A percentile compares a stretch with the other conserved stretches of the same genome.
Evolutionary conservation across 306 rosid genomes (phyloP).

Genomic region (Rosa multiflora): DNA sequence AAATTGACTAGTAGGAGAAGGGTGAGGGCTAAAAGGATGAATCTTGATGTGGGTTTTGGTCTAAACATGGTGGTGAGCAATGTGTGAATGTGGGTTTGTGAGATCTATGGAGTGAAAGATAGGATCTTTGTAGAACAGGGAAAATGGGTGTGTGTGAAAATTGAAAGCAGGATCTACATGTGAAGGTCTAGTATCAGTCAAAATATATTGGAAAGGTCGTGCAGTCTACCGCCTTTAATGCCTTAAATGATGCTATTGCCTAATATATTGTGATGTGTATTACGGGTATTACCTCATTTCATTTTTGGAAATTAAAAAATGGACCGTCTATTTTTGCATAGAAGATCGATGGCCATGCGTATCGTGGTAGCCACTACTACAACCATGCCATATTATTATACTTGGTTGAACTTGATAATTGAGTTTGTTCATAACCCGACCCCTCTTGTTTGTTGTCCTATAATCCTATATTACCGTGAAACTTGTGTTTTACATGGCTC

Average conservation of each 20-base stretch:
- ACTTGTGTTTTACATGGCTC: too few species aligned
- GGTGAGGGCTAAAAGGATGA: constrained; percentile 43
- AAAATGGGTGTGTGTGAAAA: constrained; percentile 16
- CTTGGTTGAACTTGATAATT: background rate
- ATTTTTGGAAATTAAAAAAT: background rate
- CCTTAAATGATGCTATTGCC: constrained; percentile 11
- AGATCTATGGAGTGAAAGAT: constrained; percentile 42
- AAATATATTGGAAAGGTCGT: background rate
- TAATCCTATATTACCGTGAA: too few species aligned
- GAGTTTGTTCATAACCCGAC: background rate
- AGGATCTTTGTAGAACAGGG: constrained; percentile 15
- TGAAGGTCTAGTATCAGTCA: background rate
- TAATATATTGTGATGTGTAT: background rate
- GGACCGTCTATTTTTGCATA: background rate
- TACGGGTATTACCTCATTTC: background rate
- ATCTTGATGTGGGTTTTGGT: constrained; percentile 52
- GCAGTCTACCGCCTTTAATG: background rate
- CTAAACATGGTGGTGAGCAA: constrained; percentile 32
- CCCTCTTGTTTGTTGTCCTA: too few species aligned
- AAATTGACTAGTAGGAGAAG: constrained; percentile 46
- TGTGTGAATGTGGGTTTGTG: background rate
- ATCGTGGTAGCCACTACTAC: background rate
- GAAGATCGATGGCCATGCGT: background rate
- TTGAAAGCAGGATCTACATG: background rate
- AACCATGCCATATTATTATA: background rate